phyloP scores from a whole-genome alignment of 2,329 filamentous ascomycete genomes.

The Aspergillus hiratsukae region DNA sequence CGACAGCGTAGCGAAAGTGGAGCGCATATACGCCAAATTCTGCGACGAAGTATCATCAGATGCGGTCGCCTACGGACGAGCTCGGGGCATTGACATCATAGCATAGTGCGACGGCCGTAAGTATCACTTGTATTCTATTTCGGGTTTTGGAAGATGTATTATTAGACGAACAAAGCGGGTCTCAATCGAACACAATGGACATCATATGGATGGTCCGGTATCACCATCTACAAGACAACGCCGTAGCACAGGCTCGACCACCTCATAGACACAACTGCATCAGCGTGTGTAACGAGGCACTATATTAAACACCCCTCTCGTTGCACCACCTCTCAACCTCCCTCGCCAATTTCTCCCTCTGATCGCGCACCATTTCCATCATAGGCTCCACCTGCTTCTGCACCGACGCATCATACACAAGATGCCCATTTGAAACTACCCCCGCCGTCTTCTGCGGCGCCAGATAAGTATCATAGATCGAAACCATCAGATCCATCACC shows the following conservation, averaged over 20 bases:
- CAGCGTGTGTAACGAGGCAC: background rate
- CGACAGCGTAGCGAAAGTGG: constrained; percentile 13
- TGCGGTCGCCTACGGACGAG: constrained; percentile 31
- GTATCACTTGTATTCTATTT: background rate
- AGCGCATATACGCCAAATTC: constrained; percentile 22
- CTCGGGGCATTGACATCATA: constrained; percentile 24
- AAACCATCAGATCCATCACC: constrained; percentile 48
- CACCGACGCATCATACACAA: constrained; percentile 19
- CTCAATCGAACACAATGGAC: background rate
- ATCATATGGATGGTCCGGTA: background rate
- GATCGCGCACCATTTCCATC: constrained; percentile 33
- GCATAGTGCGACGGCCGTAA: constrained; percentile 5
- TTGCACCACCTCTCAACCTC: constrained; percentile 46
- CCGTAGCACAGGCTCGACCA: background rate
- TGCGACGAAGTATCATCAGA: constrained; percentile 31
- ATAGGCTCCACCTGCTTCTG: constrained; percentile 37
- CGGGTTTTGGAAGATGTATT: background rate
- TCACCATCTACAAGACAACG: background rate
- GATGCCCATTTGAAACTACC: constrained; percentile 18
- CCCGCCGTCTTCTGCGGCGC: constrained; percentile 26
- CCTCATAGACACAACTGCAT: too few species aligned
- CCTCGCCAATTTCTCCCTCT: constrained; percentile 29
- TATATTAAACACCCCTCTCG: constrained; percentile 38
- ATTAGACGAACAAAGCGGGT: background rate
- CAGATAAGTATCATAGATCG: constrained; percentile 39